A percentile compares a stretch with the other conserved stretches of the same genome.
Evolutionary conservation across 306 rosid genomes (phyloP).

Genomic region (Leucaena leucocephala): DNA sequence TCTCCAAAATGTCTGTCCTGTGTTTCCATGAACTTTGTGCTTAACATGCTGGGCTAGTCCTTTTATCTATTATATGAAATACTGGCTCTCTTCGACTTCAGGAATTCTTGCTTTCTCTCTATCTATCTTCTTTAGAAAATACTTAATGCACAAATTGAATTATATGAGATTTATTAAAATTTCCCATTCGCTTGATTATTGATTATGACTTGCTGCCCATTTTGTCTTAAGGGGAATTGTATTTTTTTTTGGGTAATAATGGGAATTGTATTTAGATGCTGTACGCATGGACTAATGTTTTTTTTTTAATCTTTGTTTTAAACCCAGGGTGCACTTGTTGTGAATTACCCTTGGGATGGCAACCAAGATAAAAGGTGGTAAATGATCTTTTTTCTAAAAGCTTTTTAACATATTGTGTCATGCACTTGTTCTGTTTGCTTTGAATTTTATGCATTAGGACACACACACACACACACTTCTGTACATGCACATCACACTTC

Average conservation of each 20-base stretch:
- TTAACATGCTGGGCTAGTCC: conserved; percentile 3
- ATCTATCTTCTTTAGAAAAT: conserved; percentile 19
- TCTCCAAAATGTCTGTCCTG: background rate
- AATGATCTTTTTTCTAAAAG: conserved; percentile 6
- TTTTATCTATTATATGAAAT: conserved; percentile 21
- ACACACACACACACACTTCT: background rate
- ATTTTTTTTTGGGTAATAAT: no score
- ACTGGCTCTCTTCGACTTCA: conserved; percentile 7
- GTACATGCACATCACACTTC: background rate
- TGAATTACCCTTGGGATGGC: conserved; percentile 99
- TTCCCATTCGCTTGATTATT: conserved; percentile 15
- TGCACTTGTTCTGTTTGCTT: conserved; percentile 6
- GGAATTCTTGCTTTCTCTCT: conserved; percentile 27
- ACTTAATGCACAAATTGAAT: background rate
- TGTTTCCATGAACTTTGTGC: background rate
- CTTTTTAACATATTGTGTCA: conserved; percentile 2
- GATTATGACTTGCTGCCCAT: background rate
- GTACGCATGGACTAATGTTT: conserved; percentile 28
- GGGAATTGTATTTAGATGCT: conserved; percentile 17
- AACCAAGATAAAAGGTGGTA: conserved; percentile 71
- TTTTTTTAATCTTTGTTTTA: background rate
- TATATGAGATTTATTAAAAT: background rate
- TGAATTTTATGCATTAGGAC: background rate
- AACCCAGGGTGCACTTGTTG: conserved; percentile 89
- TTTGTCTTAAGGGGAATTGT: background rate